These are phyloP conservation scores for Solanum peruvianum DNA, from an alignment of 257 asterid species.

Conservation along the genomic window DNA sequence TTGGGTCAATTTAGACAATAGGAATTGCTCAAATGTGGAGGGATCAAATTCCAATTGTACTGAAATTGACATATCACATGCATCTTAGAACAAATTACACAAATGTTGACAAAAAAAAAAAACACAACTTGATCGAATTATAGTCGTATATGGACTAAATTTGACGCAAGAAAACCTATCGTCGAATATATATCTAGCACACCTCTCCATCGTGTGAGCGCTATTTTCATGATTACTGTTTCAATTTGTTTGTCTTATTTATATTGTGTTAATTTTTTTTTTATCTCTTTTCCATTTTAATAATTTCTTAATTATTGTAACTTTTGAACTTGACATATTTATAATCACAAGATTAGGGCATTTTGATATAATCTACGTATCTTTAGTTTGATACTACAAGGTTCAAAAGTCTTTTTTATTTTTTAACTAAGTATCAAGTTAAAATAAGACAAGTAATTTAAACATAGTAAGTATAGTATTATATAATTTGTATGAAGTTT, in stretches of 20 bases:
- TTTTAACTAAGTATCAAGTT: background rate
- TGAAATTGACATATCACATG: background rate
- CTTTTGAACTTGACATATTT: no score
- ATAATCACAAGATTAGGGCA: background rate
- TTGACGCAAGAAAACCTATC: background rate
- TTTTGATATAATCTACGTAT: background rate
- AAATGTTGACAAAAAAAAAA: background rate
- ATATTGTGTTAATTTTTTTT: background rate
- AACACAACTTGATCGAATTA: background rate
- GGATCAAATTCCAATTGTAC: background rate
- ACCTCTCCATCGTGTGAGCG: background rate
- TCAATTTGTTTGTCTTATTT: background rate
- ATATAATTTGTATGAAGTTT: background rate
- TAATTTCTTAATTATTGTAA: no score
- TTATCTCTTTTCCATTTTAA: background rate
- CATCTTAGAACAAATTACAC: background rate
- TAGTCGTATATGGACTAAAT: background rate
- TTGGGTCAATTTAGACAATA: background rate
- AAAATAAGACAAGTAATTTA: background rate
- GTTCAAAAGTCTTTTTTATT: background rate
- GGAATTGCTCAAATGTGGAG: background rate
- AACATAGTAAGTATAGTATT: background rate
- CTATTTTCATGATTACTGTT: background rate
- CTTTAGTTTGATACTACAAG: background rate
- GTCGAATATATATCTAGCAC: background rate